Evolutionary conservation across 202 grass and related monocot species (phyloP), one percentile per base, ranked within the genome.

Genomic region (Schoenoplectus tabernaemontani): DNA sequence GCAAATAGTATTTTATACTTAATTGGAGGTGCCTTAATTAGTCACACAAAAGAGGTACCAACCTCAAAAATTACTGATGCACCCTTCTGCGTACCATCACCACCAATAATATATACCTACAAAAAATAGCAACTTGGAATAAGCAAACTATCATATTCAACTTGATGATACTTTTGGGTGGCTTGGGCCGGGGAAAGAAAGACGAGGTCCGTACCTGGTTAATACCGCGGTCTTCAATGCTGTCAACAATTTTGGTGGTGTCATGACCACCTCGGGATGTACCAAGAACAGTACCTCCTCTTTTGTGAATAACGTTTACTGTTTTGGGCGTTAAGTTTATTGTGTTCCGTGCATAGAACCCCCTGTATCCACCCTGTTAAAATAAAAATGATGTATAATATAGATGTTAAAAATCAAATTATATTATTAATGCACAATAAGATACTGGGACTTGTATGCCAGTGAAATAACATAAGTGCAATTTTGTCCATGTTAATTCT

Each of bases 41-140:
- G 48, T 46, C 26, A 78, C 48, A 32, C 77, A 64, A 65, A 7
- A 78, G 37, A 32, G 1, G 7, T 24, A 48, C 33, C 67, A 86
- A 98, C 96, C 92, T 99, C 96, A 81, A 91, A 99, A 69, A 99
- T 99, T 56, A 95, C 80, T 17, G 86, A 96, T 59, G 96, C 91
- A 3, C 96, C 96, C 84, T 91, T 94, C 53, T 99, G 96, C 68
- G 96, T 99, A 83, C 96, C 96, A 58, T 99, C 96, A 47, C 96
- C 96, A 37, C 96, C 96, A 81, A 95, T 91, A 84, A 99, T 95
- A 70, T 99, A 99, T 48, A 99, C 86, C 86, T 88, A 73, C 32
- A 47, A 11, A 82, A 59, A 63, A 70, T 82, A 78, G n/a, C 1
- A 34, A 76, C 7, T 16, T 62, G 15, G 58, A 78, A 67, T 37